A percentile compares a stretch with the other conserved stretches of the same genome.
These are phyloP conservation scores for Boletus vermiculosoides DNA, from an alignment of 768 basidiomycete species.

Conservation along the genomic window DNA sequence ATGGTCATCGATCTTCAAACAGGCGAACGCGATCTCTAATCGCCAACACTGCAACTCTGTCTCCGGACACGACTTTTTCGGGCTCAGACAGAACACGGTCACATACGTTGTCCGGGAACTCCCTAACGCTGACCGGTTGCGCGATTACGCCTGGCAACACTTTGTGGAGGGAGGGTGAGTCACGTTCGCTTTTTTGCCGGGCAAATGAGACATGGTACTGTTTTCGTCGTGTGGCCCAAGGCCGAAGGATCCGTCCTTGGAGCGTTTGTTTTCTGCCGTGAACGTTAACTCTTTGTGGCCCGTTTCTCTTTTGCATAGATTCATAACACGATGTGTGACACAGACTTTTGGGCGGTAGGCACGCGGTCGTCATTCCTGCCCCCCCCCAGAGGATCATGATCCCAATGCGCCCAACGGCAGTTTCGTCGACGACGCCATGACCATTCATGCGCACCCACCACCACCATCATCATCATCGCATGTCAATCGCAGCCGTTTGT, in stretches of 20 bases:
- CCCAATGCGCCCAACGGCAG: constrained; percentile 15
- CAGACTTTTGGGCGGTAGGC: constrained; percentile 76
- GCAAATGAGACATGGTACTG: constrained; percentile 10
- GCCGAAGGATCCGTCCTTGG: constrained; percentile 6
- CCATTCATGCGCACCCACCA: constrained; percentile 17
- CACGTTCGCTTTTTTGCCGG: constrained; percentile 8
- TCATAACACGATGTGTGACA: constrained; percentile 34
- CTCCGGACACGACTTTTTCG: no score
- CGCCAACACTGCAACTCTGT: no score
- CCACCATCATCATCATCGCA: constrained; percentile 17
- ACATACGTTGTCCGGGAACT: no score
- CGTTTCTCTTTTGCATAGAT: constrained; percentile 18
- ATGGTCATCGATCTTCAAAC: no score
- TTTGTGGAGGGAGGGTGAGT: constrained; percentile 68
- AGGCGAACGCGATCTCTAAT: no score
- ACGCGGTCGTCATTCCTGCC: constrained; percentile 80
- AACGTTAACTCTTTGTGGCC: constrained; percentile 20
- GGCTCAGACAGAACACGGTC: no score
- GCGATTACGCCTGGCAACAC: no score
- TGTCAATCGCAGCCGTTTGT: constrained; percentile 26
- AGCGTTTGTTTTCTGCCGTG: constrained; percentile 5
- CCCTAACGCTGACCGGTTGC: no score
- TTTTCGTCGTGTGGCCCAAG: constrained; percentile 7
- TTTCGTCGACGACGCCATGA: constrained; percentile 22
- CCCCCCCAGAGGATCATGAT: constrained; percentile 61